Conservation (phyloP, 345 rosid genomes). For the Arabidopsis arenosa region DNA sequence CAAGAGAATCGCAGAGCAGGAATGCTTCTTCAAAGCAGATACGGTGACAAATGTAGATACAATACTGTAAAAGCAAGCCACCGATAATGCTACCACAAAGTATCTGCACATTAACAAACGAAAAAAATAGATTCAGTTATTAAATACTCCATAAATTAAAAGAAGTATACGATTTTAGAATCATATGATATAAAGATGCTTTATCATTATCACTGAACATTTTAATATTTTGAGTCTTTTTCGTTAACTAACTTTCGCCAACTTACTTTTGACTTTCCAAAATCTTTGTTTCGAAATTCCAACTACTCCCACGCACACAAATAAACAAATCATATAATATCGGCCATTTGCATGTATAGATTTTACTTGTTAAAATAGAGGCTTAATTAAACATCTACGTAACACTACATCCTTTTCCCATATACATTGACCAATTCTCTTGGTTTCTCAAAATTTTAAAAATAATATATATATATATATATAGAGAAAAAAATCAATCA, state of each 20-base stretch:
- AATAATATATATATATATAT: not conserved
- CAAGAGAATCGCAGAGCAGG: slow-evolving; percentile 44
- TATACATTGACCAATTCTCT: slow-evolving; percentile 6
- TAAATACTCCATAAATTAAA: not conserved
- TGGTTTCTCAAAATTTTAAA: not conserved
- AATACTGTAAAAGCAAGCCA: slow-evolving; percentile 70
- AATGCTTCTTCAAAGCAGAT: slow-evolving; percentile 53
- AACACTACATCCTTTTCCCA: not conserved
- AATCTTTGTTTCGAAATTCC: slow-evolving; percentile 23
- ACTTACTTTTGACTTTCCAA: slow-evolving; percentile 32
- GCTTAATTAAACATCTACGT: not conserved
- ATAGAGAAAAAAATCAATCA: not conserved
- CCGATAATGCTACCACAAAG: slow-evolving; percentile 68
- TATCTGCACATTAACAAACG: slow-evolving; percentile 56
- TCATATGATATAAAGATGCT: not conserved
- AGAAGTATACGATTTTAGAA: not conserved
- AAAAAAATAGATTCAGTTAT: not conserved
- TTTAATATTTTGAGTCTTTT: not conserved
- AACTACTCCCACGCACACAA: slow-evolving; percentile 33
- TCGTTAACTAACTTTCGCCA: not conserved
- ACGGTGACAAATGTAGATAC: slow-evolving; percentile 57
- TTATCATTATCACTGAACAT: slow-evolving; percentile 7
- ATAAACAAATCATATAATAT: not conserved
- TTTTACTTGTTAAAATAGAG: not conserved
- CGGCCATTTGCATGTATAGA: slow-evolving; percentile 4